A percentile compares a stretch with the other conserved stretches of the same genome.
Evolutionary conservation across 1,139 yeast species (phyloP).

Genomic region (Sugiyamaella neomexicana): DNA sequence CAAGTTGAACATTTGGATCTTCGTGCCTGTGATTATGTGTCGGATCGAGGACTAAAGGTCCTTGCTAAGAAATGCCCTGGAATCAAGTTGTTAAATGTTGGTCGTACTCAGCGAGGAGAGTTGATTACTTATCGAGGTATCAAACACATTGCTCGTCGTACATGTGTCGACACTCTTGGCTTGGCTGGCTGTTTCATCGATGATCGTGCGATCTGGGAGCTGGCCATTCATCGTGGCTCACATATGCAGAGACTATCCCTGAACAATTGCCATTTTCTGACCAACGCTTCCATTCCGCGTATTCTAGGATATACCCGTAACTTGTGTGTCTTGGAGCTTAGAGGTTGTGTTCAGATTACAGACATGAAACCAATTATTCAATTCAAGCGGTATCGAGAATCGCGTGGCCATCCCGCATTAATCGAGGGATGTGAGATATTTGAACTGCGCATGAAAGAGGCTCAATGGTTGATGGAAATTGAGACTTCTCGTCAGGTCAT

Average conservation of each 20-base stretch:
- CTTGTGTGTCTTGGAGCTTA: constrained; percentile 73
- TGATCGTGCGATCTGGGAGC: constrained; percentile 78
- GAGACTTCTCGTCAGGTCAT: constrained; percentile 47
- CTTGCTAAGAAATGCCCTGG: constrained; percentile 61
- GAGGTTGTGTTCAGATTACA: constrained; percentile 59
- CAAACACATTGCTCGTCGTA: constrained; percentile 55
- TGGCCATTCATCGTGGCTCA: constrained; percentile 60
- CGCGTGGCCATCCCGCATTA: constrained; percentile 54
- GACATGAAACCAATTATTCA: constrained; percentile 64
- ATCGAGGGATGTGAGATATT: constrained; percentile 77
- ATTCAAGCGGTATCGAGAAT: constrained; percentile 63
- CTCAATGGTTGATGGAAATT: constrained; percentile 61
- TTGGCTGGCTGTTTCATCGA: constrained; percentile 83
- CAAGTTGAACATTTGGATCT: constrained; percentile 66
- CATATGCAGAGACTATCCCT: constrained; percentile 67
- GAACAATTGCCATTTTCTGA: constrained; percentile 68
- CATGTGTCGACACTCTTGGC: constrained; percentile 69
- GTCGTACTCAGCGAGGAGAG: constrained; percentile 71
- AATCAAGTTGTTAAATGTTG: constrained; percentile 65
- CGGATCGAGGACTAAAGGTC: constrained; percentile 71
- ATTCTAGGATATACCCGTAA: constrained; percentile 59
- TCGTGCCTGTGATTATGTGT: constrained; percentile 78
- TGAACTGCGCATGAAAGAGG: constrained; percentile 58
- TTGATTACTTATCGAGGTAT: constrained; percentile 71
- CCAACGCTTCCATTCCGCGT: constrained; percentile 66